Evolutionary conservation across 306 rosid species (phyloP), one percentile per base, ranked within the genome.

Genomic region (Ormosia semicastrata): DNA sequence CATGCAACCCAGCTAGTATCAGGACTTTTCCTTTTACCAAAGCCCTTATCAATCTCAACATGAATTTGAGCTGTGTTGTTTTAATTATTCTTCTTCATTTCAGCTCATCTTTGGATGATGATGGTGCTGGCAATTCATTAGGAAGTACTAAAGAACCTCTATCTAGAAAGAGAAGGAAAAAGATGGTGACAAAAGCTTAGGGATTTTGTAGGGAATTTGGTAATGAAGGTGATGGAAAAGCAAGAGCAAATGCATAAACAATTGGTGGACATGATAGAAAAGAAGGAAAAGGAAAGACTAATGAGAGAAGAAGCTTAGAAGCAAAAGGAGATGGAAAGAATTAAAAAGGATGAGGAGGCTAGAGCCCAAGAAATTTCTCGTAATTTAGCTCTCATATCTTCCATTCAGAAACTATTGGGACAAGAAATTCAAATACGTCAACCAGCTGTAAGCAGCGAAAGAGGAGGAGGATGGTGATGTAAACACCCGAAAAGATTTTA

Each of bases 281-380:
- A 30, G 83, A 91, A 40, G 84, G 97, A 92, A 83, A 86, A 40
- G 58, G 97, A 95, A 80, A 93, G 97, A 66, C 56, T 83, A 12
- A 46, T 57, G 62, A 88, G 97, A 83, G 98, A 95, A 89, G 95
- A 88, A 84, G 94, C 89, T 7, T 95, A 96, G 99, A 93, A 78
- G 86, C 93, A 83, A 59, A 75, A 73, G 71, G 94, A 90, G 89
- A 86, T 85, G 63, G 92, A 90, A 69, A 91, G 97, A 64, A 81
- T 80, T 13, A 82, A 75, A 80, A 88, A 82, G 78, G 90, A 89
- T 7, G 91, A 91, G 76, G 91, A 89, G 76, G 75, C 84, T 4
- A 82, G 98, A 87, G 84, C 92, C n/a, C 87, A 81, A 89, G 93
- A 93, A 79, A 90, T 79, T 7, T 76, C 96, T 24, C 90, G 97